phyloP scores from a whole-genome alignment of 176 grass and related monocot species.

The Rhipidocladum racemiflorum region DNA sequence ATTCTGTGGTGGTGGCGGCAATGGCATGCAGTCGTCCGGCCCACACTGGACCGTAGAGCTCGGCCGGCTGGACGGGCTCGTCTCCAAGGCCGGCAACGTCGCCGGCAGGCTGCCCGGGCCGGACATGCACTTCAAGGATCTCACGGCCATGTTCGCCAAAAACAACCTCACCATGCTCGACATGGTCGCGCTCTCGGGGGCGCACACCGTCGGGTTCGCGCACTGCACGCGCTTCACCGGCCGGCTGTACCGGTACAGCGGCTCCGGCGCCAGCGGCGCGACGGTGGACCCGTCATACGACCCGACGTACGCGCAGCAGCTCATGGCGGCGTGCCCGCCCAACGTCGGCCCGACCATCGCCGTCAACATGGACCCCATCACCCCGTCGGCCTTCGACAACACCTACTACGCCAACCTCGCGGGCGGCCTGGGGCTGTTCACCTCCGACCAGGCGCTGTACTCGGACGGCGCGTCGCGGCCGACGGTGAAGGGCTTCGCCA shows the following conservation, averaged over 20 bases:
- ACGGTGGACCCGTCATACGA: constrained; percentile 31
- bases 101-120: constrained; percentile 16
- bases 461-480: constrained; percentile 20
- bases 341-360: constrained; percentile 30
- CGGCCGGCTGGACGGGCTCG: constrained; percentile 45
- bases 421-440: constrained; percentile 49
- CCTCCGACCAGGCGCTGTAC: constrained; percentile 59
- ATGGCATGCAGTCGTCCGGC: constrained; percentile 44
- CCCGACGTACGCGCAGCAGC: constrained; percentile 36
- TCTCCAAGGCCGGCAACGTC: constrained; percentile 46
- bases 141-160: constrained; percentile 34
- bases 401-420: constrained; percentile 60
- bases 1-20: neutral
- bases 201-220: constrained; percentile 69
- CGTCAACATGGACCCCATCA: constrained; percentile 63
- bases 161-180: constrained; percentile 33
- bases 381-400: constrained; percentile 57
- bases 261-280: neutral
- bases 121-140: constrained; percentile 24
- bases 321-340: constrained; percentile 46
- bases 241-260: constrained; percentile 48
- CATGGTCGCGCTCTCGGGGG: constrained; percentile 67
- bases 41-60: constrained; percentile 59
- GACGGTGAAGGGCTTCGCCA: constrained; percentile 35
- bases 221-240: constrained; percentile 55